Percentiles rank a stretch among this genome's conserved stretches.
These are phyloP conservation scores for Talaromyces sp. DNA, from an alignment of 2,329 filamentous ascomycete species.

Conservation along the genomic window DNA sequence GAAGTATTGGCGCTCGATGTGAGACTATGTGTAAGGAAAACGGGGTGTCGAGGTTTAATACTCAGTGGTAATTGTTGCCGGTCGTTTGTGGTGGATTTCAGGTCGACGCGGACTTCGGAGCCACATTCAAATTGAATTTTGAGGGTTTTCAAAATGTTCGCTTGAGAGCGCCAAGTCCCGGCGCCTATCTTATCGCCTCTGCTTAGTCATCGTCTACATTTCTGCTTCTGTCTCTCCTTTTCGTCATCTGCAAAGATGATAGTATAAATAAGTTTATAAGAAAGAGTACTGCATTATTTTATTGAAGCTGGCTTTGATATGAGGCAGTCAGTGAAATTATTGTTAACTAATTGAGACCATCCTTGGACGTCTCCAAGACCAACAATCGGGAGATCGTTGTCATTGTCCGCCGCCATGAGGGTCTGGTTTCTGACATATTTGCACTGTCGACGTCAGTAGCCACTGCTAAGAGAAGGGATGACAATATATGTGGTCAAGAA, in stretches of 20 bases:
- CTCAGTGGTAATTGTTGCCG: not conserved
- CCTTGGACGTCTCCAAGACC: too few relatives aligned
- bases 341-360: too few relatives aligned
- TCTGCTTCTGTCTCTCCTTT: not conserved
- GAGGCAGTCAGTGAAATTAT: too few relatives aligned
- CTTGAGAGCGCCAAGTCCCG: slow-evolving; percentile 24
- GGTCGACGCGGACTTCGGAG: slow-evolving; percentile 22
- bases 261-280: too few relatives aligned
- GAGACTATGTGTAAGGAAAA: not conserved
- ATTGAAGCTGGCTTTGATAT: too few relatives aligned
- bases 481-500: too few relatives aligned
- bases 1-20: not conserved
- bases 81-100: slow-evolving; percentile 27
- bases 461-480: too few relatives aligned
- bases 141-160: slow-evolving; percentile 41
- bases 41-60: not conserved
- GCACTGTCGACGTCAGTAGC: too few relatives aligned
- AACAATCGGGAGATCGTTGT: too few relatives aligned
- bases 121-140: slow-evolving; percentile 34
- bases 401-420: too few relatives aligned
- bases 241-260: not conserved
- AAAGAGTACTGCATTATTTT: too few relatives aligned
- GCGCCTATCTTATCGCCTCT: slow-evolving; percentile 44
- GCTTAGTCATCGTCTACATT: slow-evolving; percentile 27
- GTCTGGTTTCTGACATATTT: too few relatives aligned